These are phyloP conservation scores for Candida krabiensis DNA, from an alignment of 805 yeast genomes.

Conservation along the genomic window DNA sequence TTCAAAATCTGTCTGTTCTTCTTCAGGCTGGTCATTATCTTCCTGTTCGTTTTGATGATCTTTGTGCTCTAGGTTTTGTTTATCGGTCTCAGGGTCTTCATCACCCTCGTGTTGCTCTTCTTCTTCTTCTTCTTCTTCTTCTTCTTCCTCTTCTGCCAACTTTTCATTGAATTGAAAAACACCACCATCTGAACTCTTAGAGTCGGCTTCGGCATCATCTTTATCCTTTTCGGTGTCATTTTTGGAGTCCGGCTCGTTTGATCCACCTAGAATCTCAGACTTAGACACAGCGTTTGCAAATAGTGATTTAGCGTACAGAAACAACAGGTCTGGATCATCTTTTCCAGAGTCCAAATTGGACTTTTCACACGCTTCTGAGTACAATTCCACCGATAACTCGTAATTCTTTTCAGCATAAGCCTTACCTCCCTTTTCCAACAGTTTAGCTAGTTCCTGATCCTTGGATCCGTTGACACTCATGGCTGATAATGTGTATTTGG, in stretches of 20 bases:
- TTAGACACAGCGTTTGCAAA: conserved; percentile 74
- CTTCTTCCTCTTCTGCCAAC: conserved; percentile 37
- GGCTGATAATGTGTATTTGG: too few relatives aligned
- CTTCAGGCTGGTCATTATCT: too few relatives aligned
- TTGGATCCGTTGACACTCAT: too few relatives aligned
- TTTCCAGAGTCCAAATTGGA: conserved; percentile 51
- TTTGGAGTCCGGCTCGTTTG: conserved; percentile 20
- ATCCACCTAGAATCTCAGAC: conserved; percentile 73
- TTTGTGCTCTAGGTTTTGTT: conserved; percentile 21
- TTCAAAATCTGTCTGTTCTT: conserved; percentile 72
- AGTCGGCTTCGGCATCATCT: conserved; percentile 33
- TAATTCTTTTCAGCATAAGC: conserved; percentile 63
- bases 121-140: conserved; percentile 23
- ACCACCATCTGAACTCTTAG: conserved; percentile 30
- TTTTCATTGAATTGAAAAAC: conserved; percentile 20
- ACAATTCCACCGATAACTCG: conserved; percentile 66
- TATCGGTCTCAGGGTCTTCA: conserved; percentile 20
- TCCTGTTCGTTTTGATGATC: conserved; percentile 28
- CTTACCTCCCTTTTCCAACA: conserved; percentile 63
- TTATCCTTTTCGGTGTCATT: conserved; percentile 24
- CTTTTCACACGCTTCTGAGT: conserved; percentile 70
- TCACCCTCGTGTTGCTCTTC: conserved; percentile 22
- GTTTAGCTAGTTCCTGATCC: conserved; percentile 42
- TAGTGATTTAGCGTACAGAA: conserved; percentile 75
- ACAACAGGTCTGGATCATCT: conserved; percentile 72